phyloP scores from a whole-genome alignment of 1,139 yeast genomes.

The Hansenula lynferdii region DNA sequence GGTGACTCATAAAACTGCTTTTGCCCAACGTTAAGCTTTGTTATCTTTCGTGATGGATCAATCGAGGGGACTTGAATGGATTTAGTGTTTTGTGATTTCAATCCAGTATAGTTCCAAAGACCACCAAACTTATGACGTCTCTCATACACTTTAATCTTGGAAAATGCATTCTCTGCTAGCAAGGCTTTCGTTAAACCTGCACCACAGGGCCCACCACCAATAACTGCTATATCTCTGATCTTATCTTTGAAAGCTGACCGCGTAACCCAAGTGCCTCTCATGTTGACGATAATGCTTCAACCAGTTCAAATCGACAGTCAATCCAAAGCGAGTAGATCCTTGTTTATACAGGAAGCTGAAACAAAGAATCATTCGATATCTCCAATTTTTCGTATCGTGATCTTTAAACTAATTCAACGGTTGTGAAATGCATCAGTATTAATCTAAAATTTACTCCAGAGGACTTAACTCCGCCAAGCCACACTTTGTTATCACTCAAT shows the following conservation, averaged over 20 bases:
- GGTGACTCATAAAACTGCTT: constrained; percentile 26
- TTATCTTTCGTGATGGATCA: constrained; percentile 12
- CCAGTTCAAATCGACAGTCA: no score
- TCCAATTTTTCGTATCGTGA: no score
- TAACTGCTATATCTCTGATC: constrained; percentile 36
- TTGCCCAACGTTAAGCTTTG: constrained; percentile 11
- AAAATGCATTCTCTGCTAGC: constrained; percentile 38
- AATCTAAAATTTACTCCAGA: no score
- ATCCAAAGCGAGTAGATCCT: no score
- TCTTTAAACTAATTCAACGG: no score
- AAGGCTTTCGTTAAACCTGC: constrained; percentile 53
- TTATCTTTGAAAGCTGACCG: no score
- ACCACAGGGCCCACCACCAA: constrained; percentile 73
- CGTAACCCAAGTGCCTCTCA: neutral
- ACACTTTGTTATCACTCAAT: no score
- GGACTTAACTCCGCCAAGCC: no score
- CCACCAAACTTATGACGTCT: constrained; percentile 47
- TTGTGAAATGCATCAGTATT: no score
- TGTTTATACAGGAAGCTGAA: no score
- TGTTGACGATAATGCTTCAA: neutral
- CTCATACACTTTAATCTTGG: constrained; percentile 44
- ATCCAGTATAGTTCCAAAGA: constrained; percentile 42
- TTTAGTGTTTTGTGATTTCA: constrained; percentile 11
- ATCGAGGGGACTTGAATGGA: constrained; percentile 19
- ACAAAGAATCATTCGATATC: no score